These are phyloP conservation scores for Phytophthora europaea DNA, from an alignment of 352 stramenopile species.

Conservation along the genomic window DNA sequence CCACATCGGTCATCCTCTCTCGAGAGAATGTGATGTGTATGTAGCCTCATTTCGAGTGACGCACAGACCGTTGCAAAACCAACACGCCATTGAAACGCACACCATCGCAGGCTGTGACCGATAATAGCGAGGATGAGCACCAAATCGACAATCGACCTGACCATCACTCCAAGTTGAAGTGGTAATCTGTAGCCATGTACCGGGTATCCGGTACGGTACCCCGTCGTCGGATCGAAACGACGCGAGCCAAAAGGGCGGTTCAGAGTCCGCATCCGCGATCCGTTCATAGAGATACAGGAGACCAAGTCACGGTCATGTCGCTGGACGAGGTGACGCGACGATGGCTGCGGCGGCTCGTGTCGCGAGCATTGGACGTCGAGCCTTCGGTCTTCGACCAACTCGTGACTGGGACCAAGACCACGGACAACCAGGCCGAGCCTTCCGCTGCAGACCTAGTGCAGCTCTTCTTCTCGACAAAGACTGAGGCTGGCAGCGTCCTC, in stretches of 20 bases:
- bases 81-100: constrained; percentile 4
- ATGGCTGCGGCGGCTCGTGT: constrained; percentile 79
- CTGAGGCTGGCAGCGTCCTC: constrained; percentile 69
- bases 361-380: constrained; percentile 68
- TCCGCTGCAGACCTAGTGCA: constrained; percentile 51
- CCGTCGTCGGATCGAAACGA: constrained; percentile 32
- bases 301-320: constrained; percentile 14
- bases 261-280: not conserved
- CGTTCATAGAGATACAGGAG: not conserved
- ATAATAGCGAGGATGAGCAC: not conserved
- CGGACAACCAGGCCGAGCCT: constrained; percentile 49
- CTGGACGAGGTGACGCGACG: constrained; percentile 63
- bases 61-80: constrained; percentile 36
- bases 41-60: constrained; percentile 13
- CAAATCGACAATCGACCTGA: not conserved
- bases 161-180: constrained; percentile 15
- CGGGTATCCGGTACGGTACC: constrained; percentile 16
- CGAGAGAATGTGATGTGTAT: not conserved
- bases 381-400: constrained; percentile 64
- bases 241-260: constrained; percentile 20
- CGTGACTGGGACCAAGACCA: constrained; percentile 42
- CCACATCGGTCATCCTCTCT: not conserved
- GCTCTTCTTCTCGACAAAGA: constrained; percentile 68
- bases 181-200: constrained; percentile 26
- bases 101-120: not conserved